Evolutionary conservation across 2,329 filamentous ascomycete genomes (phyloP), one percentile per base, ranked within the genome.

Genomic region (Magnaporthales sp.): DNA sequence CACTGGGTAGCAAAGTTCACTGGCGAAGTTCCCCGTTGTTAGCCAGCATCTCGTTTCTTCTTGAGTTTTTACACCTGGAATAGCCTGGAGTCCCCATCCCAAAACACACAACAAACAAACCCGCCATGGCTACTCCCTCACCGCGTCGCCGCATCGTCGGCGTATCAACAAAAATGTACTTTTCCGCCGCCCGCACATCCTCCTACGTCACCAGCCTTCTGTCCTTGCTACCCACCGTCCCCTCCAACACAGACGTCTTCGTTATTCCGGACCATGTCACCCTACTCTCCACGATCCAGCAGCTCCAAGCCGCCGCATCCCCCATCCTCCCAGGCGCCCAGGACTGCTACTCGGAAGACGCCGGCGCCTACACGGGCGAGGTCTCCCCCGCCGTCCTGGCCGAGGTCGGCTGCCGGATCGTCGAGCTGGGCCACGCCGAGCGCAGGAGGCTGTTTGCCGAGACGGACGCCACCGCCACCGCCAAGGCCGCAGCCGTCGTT

Each of bases 391-490:
- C 84, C 4, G 85, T 88, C 1, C 81, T 96, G 27, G 79, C 81
- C 64, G 85, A 90, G 67, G 82, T 90, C 0, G 91, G 91, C 56
- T 90, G 87, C 64, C 82, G 80, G 22, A 84, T 96, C 63, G 89
- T 95, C 10, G 91, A 93, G 74, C 80, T 96, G 6, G 91, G 91
- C 1, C 92, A 96, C 74, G 92, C 92, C 1, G 92, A 96, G 77
- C 84, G 92, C 5, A 82, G 91, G 64, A 78, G 86, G 2, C 75
- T 92, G 24, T 92, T 93, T 72, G 84, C 84, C 19, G 92, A 96
- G 80, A 90, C 87, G n/a, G 90, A 95, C 72, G 83, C 80, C 19
- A 79, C 82, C 58, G 85, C 89, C 91, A 22, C 54, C 54, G 54
- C 54, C 54, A 58, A 58, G 54, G 22, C 54, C n/a, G 54, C 54